Evolutionary conservation across 441 rosid genomes (phyloP).

Genomic region (Populus hybrid): DNA sequence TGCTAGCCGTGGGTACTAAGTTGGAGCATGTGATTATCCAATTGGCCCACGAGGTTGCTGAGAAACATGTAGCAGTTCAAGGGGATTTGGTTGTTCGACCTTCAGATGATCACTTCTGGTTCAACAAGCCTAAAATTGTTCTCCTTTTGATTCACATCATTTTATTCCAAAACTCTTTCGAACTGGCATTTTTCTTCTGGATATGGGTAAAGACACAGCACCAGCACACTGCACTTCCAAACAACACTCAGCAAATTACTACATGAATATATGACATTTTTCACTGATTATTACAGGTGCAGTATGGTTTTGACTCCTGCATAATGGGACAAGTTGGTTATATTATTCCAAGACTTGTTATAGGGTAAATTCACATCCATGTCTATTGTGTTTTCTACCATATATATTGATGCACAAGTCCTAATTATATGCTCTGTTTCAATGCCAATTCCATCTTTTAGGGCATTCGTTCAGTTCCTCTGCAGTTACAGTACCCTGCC

Average conservation of each 20-base stretch:
- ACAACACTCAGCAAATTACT: not conserved
- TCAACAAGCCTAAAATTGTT: constrained; percentile 45
- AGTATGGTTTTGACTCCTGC: constrained; percentile 79
- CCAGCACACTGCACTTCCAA: not conserved
- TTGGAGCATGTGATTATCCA: constrained; percentile 79
- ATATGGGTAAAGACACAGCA: constrained; percentile 46
- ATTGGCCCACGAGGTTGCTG: constrained; percentile 82
- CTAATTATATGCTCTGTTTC: not conserved
- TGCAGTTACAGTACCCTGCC: constrained; percentile 96
- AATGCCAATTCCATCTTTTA: constrained; percentile 5
- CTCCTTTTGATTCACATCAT: constrained; percentile 75
- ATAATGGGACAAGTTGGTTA: constrained; percentile 70
- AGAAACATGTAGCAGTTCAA: constrained; percentile 71
- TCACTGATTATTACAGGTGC: constrained; percentile 39
- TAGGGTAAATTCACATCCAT: constrained; percentile 49
- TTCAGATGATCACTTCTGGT: constrained; percentile 84
- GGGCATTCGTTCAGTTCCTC: constrained; percentile 72
- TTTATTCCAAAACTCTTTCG: constrained; percentile 90
- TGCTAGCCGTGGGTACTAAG: constrained; percentile 85
- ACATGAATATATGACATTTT: not conserved
- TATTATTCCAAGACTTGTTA: constrained; percentile 69
- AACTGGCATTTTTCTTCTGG: constrained; percentile 80
- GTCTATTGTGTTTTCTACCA: not conserved
- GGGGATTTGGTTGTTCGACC: constrained; percentile 80
- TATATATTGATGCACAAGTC: not conserved